Evolutionary conservation across 2,329 filamentous ascomycete species (phyloP).

Genomic region (Beauveria bassiana): DNA sequence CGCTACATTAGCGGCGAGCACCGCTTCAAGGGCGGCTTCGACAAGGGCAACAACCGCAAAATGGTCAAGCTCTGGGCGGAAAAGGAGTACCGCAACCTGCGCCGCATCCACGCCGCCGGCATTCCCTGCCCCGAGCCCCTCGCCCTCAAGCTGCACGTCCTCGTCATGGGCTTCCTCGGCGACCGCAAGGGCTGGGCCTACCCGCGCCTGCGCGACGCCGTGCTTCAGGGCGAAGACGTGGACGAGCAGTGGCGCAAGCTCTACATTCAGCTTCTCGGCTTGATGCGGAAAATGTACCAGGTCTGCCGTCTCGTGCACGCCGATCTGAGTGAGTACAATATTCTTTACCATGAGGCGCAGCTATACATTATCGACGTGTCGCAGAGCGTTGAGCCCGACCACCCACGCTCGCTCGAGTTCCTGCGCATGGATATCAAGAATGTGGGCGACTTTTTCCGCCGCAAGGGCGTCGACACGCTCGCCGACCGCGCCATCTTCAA

Average conservation of each 20-base stretch:
- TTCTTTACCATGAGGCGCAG: slow-evolving; percentile 75
- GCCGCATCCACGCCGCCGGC: slow-evolving; percentile 71
- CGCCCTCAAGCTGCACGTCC: slow-evolving; percentile 82
- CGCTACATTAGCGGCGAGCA: slow-evolving; percentile 94
- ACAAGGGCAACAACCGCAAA: slow-evolving; percentile 88
- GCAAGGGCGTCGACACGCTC: slow-evolving; percentile 75
- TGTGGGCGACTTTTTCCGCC: slow-evolving; percentile 82
- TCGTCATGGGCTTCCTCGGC: slow-evolving; percentile 91
- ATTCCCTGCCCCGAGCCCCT: slow-evolving; percentile 89
- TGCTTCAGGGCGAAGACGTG: slow-evolving; percentile 58
- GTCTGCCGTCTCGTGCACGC: slow-evolving; percentile 87
- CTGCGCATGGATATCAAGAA: slow-evolving; percentile 99
- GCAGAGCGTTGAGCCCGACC: slow-evolving; percentile 94
- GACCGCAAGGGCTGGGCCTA: slow-evolving; percentile 81
- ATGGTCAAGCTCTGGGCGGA: slow-evolving; percentile 99
- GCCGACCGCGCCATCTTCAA: slow-evolving; percentile 73
- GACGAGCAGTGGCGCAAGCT: slow-evolving; percentile 67
- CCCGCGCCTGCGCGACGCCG: slow-evolving; percentile 81
- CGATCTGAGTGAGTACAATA: slow-evolving; percentile 96
- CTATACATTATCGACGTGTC: slow-evolving; percentile 97
- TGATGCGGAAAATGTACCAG: slow-evolving; percentile 93
- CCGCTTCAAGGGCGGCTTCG: slow-evolving; percentile 82
- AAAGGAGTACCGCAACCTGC: slow-evolving; percentile 93
- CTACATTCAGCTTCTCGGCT: slow-evolving; percentile 75
- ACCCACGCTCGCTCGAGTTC: slow-evolving; percentile 87